Conservation (phyloP, 331 rosid genomes). For the Malus hybrid region DNA sequence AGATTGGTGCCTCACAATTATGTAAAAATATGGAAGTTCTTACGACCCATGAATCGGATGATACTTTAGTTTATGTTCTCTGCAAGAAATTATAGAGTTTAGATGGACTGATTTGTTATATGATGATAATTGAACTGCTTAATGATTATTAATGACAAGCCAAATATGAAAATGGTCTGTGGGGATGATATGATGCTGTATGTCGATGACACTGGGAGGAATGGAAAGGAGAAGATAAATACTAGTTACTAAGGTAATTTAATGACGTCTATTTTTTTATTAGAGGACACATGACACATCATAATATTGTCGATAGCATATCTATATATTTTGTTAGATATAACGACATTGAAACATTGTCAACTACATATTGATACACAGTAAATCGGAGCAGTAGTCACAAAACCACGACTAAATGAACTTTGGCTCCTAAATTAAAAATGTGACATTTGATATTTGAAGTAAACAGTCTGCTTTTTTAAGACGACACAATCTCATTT, state of each 20-base stretch:
- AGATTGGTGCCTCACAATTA: slow-evolving; percentile 36
- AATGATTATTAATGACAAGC: not conserved
- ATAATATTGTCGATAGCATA: no score
- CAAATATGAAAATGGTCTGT: not conserved
- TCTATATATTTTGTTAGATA: no score
- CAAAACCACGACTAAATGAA: no score
- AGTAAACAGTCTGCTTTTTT: no score
- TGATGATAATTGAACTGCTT: not conserved
- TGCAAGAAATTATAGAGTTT: not conserved
- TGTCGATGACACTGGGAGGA: not conserved
- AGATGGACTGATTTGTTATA: slow-evolving; percentile 1
- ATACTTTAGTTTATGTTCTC: not conserved
- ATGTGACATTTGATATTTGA: no score
- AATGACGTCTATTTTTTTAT: not conserved
- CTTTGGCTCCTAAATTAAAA: no score
- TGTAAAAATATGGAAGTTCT: slow-evolving; percentile 26
- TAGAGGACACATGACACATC: no score
- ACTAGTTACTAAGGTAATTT: not conserved
- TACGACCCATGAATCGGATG: slow-evolving; percentile 20
- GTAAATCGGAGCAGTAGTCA: no score
- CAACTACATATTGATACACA: no score
- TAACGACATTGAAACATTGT: no score
- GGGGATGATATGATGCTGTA: not conserved
- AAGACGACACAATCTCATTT: no score
- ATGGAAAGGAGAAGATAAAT: not conserved